Evolutionary conservation across 257 asterid genomes (phyloP).

Genomic region (Penstemon barbatus): DNA sequence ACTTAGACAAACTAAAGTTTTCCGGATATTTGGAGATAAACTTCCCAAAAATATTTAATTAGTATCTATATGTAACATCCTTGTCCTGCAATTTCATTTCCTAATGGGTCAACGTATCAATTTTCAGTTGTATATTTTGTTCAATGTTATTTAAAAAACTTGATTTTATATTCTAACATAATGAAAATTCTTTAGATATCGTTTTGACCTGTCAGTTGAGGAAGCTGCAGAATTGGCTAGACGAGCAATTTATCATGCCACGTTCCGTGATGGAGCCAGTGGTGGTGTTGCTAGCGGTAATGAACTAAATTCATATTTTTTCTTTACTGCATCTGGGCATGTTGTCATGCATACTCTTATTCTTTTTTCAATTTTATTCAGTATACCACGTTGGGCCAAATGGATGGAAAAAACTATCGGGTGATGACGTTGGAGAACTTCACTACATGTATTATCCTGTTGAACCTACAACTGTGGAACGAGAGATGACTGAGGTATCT

Average conservation of each 20-base stretch:
- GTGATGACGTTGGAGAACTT: constrained; percentile 93
- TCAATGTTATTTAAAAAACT: background rate
- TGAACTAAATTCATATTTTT: background rate
- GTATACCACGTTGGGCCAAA: constrained; percentile 84
- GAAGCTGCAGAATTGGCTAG: constrained; percentile 86
- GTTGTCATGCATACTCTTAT: constrained; percentile 27
- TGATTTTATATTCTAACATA: background rate
- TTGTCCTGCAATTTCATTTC: background rate
- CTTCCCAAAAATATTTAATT: background rate
- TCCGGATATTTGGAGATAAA: background rate
- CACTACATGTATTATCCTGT: constrained; percentile 76
- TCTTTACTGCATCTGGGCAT: background rate
- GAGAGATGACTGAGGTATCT: constrained; percentile 69
- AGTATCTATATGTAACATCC: background rate
- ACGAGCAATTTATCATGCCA: constrained; percentile 61
- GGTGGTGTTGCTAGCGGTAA: constrained; percentile 91
- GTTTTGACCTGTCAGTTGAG: constrained; percentile 65
- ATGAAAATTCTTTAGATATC: constrained; percentile 43
- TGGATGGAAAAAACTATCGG: constrained; percentile 90
- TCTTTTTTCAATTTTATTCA: constrained; percentile 19
- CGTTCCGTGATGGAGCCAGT: constrained; percentile 80
- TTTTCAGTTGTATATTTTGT: background rate
- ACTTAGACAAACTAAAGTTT: background rate
- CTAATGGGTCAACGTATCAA: background rate
- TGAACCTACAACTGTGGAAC: constrained; percentile 67